Evolutionary conservation across 768 basidiomycete genomes (phyloP).

Genomic region (Suillus spraguei): DNA sequence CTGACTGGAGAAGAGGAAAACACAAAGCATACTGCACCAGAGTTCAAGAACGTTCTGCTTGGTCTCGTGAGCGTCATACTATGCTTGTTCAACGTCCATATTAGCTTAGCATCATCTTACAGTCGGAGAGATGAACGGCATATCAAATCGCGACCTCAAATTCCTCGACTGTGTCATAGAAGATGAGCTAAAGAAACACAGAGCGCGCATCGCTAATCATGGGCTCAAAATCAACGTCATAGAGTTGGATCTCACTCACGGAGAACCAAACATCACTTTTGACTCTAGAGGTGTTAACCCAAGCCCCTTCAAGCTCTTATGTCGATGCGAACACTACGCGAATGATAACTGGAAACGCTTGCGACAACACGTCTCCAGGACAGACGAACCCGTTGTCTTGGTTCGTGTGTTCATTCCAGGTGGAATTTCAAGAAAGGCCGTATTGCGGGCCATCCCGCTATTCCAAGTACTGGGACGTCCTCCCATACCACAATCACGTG

Average conservation of each 20-base stretch:
- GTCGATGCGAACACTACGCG: conserved; percentile 25
- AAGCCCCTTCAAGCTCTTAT: conserved; percentile 29
- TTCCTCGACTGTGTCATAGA: conserved; percentile 31
- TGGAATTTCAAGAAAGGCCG: conserved; percentile 28
- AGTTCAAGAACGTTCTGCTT: conserved; percentile 23
- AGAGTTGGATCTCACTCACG: conserved; percentile 27
- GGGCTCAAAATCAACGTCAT: conserved; percentile 25
- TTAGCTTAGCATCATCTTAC: neutral
- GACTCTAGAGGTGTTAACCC: conserved; percentile 23
- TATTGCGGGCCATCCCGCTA: conserved; percentile 30
- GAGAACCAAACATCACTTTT: conserved; percentile 18
- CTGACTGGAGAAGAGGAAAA: conserved; percentile 29
- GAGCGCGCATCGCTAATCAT: conserved; percentile 13
- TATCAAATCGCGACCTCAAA: conserved; percentile 27
- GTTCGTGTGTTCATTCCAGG: conserved; percentile 32
- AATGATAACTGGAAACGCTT: conserved; percentile 28
- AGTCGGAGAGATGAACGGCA: conserved; percentile 28
- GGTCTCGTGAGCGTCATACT: conserved; percentile 18
- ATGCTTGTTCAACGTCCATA: neutral
- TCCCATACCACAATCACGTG: conserved; percentile 1
- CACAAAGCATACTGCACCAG: conserved; percentile 30
- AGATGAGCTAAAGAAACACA: conserved; percentile 26
- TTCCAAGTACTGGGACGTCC: conserved; percentile 15
- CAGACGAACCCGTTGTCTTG: conserved; percentile 20
- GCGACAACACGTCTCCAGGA: conserved; percentile 19